Conservation (phyloP, 2,329 filamentous ascomycete genomes). For the Chalaropsis ovoidea region DNA sequence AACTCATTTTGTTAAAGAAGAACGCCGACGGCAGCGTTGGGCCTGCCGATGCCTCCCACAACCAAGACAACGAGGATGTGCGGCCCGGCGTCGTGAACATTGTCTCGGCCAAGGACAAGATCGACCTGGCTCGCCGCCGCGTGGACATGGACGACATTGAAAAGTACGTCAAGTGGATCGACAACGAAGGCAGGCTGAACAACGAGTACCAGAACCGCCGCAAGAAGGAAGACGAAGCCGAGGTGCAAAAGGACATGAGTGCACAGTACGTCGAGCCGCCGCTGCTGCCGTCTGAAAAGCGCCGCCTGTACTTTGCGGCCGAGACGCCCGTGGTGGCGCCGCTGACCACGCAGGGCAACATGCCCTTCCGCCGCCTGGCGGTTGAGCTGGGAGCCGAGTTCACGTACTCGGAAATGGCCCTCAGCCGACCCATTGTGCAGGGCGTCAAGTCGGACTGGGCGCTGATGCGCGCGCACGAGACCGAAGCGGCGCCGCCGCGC, state of each 20-base stretch:
- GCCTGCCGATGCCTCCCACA: conserved; percentile 33
- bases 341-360: conserved; percentile 89
- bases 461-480: conserved; percentile 81
- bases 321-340: conserved; percentile 92
- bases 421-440: conserved; percentile 80
- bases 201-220: conserved; percentile 36
- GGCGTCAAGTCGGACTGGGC: conserved; percentile 91
- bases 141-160: conserved; percentile 63
- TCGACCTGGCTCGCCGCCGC: conserved; percentile 63
- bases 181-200: conserved; percentile 45
- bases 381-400: conserved; percentile 80
- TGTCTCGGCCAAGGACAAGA: conserved; percentile 59
- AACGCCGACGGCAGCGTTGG: conserved; percentile 27
- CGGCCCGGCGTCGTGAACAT: conserved; percentile 65
- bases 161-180: conserved; percentile 65
- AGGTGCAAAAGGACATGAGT: conserved; percentile 56
- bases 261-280: conserved; percentile 79
- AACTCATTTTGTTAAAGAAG: conserved; percentile 55
- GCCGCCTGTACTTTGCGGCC: conserved; percentile 81
- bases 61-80: conserved; percentile 40
- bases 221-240: conserved; percentile 35
- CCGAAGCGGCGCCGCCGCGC: conserved; percentile 63
- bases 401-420: conserved; percentile 97
- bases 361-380: conserved; percentile 86
- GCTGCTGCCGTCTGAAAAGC: conserved; percentile 84